Evolutionary conservation across 208 protist species (phyloP).

Genomic region (Leishmania arabica): DNA sequence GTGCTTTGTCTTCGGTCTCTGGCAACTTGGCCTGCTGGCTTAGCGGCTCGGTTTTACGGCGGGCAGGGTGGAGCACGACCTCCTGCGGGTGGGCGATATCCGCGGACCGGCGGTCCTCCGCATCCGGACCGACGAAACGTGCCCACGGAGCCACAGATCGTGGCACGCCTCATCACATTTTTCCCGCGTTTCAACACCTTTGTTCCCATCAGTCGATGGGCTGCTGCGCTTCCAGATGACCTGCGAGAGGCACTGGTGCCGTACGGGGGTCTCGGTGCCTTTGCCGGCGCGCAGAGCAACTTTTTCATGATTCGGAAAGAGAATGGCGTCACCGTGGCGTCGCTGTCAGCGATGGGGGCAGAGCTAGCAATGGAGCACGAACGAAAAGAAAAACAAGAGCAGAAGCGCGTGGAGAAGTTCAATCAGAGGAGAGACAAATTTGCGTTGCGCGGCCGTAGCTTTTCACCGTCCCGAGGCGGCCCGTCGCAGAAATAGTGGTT

Average conservation of each 20-base stretch:
- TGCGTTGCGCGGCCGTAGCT: conserved; percentile 45
- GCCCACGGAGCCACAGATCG: conserved; percentile 66
- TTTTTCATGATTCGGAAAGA: conserved; percentile 77
- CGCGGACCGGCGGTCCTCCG: conserved; percentile 17
- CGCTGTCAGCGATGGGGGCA: conserved; percentile 58
- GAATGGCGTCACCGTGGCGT: conserved; percentile 58
- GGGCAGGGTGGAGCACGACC: conserved; percentile 1
- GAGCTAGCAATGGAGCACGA: conserved; percentile 42
- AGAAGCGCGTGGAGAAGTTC: conserved; percentile 32
- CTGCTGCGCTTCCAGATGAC: conserved; percentile 52
- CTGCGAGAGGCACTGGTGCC: conserved; percentile 66
- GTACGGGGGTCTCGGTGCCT: conserved; percentile 59
- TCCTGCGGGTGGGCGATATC: conserved; percentile 5
- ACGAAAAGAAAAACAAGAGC: conserved; percentile 43
- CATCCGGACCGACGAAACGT: conserved; percentile 13
- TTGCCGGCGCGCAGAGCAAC: conserved; percentile 58
- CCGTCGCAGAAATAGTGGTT: not conserved
- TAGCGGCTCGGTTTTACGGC: conserved; percentile 12
- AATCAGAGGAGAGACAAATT: conserved; percentile 12
- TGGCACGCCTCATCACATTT: conserved; percentile 56
- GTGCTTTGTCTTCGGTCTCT: conserved; percentile 13
- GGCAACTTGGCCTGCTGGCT: not conserved
- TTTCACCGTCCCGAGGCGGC: conserved; percentile 44
- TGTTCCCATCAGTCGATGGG: conserved; percentile 62
- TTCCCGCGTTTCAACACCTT: conserved; percentile 53